phyloP scores from a whole-genome alignment of 371 early-diverging fungal species.

The Saksenaea vasiformis region DNA sequence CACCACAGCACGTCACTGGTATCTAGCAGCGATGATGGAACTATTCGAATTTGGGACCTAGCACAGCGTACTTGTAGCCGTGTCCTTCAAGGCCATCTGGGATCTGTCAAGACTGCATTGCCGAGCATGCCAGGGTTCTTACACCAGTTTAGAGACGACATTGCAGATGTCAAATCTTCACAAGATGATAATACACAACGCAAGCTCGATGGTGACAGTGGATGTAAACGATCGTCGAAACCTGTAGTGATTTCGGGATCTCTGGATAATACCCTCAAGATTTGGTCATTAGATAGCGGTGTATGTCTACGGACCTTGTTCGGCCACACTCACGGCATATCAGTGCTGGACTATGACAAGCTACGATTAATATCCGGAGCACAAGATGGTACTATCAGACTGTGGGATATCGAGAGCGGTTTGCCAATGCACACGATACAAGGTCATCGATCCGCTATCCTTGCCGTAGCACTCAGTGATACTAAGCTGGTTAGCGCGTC shows the following conservation, averaged over 20 bases:
- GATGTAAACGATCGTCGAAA: not conserved
- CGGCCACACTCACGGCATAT: conserved; percentile 88
- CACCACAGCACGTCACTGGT: conserved; percentile 73
- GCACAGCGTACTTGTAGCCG: conserved; percentile 61
- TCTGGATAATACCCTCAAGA: conserved; percentile 83
- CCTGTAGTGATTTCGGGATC: conserved; percentile 49
- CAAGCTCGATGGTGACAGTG: not conserved
- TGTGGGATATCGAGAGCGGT: conserved; percentile 75
- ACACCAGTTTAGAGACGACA: conserved; percentile 17
- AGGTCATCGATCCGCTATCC: conserved; percentile 63
- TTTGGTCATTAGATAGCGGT: conserved; percentile 82
- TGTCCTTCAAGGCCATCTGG: conserved; percentile 59
- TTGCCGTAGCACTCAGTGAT: conserved; percentile 75
- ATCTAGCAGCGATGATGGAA: conserved; percentile 83
- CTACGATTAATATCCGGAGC: conserved; percentile 83
- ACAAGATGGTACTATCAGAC: conserved; percentile 29
- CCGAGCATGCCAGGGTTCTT: conserved; percentile 48
- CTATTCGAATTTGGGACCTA: conserved; percentile 88
- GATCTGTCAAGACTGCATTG: conserved; percentile 51
- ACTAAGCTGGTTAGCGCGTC: conserved; percentile 83
- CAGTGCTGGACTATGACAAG: conserved; percentile 68
- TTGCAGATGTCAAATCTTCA: not conserved
- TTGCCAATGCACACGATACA: conserved; percentile 69
- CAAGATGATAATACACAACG: not conserved
- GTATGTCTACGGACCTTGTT: conserved; percentile 77